These are phyloP conservation scores for Sesbania bispinosa DNA, from an alignment of 306 rosid genomes.

Conservation along the genomic window DNA sequence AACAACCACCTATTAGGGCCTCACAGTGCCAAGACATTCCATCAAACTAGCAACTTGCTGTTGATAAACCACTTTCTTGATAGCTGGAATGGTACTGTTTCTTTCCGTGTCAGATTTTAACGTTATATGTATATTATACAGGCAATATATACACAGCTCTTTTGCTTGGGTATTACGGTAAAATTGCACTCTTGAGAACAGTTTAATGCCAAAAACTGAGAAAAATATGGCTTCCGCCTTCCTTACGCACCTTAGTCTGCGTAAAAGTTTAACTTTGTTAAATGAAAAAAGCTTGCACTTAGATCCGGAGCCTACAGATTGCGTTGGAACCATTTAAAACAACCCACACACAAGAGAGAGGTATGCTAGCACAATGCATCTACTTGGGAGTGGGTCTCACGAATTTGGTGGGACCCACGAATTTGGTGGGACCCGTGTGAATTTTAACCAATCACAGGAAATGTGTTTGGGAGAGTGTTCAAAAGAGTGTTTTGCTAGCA, in stretches of 20 bases:
- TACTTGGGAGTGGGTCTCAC: not conserved
- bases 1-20: constrained; percentile 29
- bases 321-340: not conserved
- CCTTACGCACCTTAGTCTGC: not conserved
- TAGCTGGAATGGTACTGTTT: constrained; percentile 11
- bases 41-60: constrained; percentile 30
- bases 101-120: not conserved
- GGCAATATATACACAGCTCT: not conserved
- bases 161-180: not conserved
- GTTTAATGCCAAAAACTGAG: not conserved
- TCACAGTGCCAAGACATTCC: constrained; percentile 25
- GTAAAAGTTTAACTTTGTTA: not conserved
- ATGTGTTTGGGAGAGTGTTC: too few relatives aligned
- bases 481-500: too few relatives aligned
- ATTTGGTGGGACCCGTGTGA: too few relatives aligned
- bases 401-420: too few relatives aligned
- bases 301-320: too few relatives aligned
- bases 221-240: not conserved
- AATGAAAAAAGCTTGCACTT: not conserved
- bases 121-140: not conserved
- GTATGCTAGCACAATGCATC: not conserved
- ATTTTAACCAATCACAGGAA: too few relatives aligned
- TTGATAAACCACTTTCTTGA: constrained; percentile 2
- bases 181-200: not conserved
- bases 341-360: not conserved